Percentiles rank a stretch among this genome's conserved stretches.
phyloP scores from a whole-genome alignment of 495 filamentous ascomycete species.

The Penicillium antarcticum region DNA sequence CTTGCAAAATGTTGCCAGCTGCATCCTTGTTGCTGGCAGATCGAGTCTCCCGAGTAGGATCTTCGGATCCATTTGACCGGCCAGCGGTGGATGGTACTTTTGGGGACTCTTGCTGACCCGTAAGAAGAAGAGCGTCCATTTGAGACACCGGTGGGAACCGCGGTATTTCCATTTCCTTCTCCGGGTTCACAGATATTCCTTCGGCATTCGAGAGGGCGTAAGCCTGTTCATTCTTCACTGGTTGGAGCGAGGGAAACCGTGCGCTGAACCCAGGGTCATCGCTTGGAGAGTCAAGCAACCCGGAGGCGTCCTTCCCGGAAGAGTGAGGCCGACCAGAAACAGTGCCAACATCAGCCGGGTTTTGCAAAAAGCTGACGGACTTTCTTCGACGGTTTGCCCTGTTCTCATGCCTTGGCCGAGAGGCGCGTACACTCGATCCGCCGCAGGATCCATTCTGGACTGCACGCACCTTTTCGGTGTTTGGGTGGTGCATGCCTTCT shows the following conservation, averaged over 20 bases:
- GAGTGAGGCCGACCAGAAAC: background rate
- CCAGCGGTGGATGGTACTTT: background rate
- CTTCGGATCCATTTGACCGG: background rate
- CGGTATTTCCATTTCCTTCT: conserved; percentile 23
- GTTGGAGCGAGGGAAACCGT: conserved; percentile 30
- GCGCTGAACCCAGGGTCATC: conserved; percentile 25
- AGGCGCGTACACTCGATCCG: background rate
- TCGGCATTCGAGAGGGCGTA: conserved; percentile 4
- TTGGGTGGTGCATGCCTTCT: conserved; percentile 63
- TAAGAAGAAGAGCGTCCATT: conserved; percentile 37
- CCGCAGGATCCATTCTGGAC: background rate
- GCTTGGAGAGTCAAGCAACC: conserved; percentile 16
- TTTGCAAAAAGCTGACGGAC: conserved; percentile 18
- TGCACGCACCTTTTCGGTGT: conserved; percentile 17
- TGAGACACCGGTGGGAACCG: conserved; percentile 47
- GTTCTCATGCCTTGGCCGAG: no score
- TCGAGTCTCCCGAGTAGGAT: background rate
- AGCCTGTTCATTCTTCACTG: conserved; percentile 7
- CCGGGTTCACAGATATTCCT: conserved; percentile 13
- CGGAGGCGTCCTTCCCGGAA: conserved; percentile 3
- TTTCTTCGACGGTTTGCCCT: conserved; percentile 8
- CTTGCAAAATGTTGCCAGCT: background rate
- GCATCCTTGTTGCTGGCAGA: background rate
- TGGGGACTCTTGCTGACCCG: conserved; percentile 15
- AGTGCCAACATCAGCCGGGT: background rate